Percentiles rank a stretch among this genome's conserved stretches.
These are phyloP conservation scores for Eucalyptus caleyi DNA, from an alignment of 345 rosid species.

Conservation along the genomic window DNA sequence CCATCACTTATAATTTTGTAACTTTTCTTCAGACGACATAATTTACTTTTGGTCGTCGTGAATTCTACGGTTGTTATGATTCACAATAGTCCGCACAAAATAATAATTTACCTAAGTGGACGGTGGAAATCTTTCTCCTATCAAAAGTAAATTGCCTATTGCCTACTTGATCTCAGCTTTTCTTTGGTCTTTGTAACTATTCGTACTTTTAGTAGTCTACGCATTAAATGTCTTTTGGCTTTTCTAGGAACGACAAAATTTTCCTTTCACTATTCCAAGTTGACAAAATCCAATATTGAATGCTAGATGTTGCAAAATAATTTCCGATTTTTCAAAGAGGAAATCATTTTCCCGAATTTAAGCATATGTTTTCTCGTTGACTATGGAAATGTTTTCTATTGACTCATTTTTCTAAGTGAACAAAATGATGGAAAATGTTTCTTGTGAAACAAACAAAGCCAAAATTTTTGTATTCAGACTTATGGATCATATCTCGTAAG, in stretches of 20 bases:
- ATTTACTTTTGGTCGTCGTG: background rate
- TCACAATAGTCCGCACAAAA: background rate
- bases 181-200: background rate
- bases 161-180: background rate
- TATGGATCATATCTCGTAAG: background rate
- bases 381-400: too few species aligned
- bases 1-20: background rate
- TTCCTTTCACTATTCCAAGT: background rate
- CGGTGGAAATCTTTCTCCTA: background rate
- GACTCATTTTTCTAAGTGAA: too few species aligned
- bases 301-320: background rate
- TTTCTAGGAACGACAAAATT: background rate
- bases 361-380: too few species aligned
- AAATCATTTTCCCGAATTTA: too few species aligned
- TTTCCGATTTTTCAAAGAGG: too few species aligned
- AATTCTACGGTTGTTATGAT: background rate
- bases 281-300: background rate
- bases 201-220: background rate
- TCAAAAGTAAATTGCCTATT: background rate
- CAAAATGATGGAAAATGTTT: too few species aligned
- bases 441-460: rapidly evolving
- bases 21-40: background rate
- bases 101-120: background rate
- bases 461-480: background rate
- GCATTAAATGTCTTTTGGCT: background rate